These are phyloP conservation scores for Phytopythium helicoides DNA, from an alignment of 352 stramenopile genomes.

Conservation along the genomic window DNA sequence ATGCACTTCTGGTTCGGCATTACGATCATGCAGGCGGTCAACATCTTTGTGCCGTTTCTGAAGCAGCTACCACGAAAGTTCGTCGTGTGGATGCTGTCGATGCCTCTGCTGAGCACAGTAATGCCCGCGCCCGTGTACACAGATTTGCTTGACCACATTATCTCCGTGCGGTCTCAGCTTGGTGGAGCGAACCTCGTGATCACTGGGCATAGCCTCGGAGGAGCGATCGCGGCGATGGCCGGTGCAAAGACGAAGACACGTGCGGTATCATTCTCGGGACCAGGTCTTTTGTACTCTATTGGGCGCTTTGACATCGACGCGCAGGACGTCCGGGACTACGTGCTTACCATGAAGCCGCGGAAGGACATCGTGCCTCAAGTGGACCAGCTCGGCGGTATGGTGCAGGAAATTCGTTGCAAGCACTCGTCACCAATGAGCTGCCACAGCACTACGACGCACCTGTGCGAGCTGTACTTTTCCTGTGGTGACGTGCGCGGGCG, in stretches of 20 bases:
- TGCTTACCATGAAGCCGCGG: constrained; percentile 75
- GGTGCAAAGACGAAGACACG: constrained; percentile 70
- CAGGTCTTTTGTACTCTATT: constrained; percentile 68
- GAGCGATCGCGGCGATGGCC: constrained; percentile 73
- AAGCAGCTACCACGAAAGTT: constrained; percentile 74
- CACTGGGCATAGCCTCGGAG: constrained; percentile 76
- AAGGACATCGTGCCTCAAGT: constrained; percentile 81
- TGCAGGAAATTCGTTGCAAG: constrained; percentile 78
- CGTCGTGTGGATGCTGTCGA: constrained; percentile 73
- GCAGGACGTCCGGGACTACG: constrained; percentile 68
- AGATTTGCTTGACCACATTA: constrained; percentile 51
- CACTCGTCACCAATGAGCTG: constrained; percentile 63
- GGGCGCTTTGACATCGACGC: constrained; percentile 62
- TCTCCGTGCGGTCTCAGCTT: constrained; percentile 35
- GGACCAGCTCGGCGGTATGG: constrained; percentile 69
- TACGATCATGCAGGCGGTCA: constrained; percentile 80
- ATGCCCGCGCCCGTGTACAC: constrained; percentile 69
- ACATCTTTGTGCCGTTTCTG: constrained; percentile 80
- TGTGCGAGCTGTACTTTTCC: constrained; percentile 75
- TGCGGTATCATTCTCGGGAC: constrained; percentile 74
- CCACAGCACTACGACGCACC: constrained; percentile 68
- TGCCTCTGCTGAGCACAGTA: constrained; percentile 56
- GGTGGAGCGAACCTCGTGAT: constrained; percentile 60
- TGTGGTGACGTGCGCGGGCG: constrained; percentile 59
- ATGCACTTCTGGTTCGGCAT: constrained; percentile 88